Percentiles rank a stretch among this genome's conserved stretches.
Evolutionary conservation across 768 basidiomycete genomes (phyloP).

Genomic region (Daedaleopsis nitida): DNA sequence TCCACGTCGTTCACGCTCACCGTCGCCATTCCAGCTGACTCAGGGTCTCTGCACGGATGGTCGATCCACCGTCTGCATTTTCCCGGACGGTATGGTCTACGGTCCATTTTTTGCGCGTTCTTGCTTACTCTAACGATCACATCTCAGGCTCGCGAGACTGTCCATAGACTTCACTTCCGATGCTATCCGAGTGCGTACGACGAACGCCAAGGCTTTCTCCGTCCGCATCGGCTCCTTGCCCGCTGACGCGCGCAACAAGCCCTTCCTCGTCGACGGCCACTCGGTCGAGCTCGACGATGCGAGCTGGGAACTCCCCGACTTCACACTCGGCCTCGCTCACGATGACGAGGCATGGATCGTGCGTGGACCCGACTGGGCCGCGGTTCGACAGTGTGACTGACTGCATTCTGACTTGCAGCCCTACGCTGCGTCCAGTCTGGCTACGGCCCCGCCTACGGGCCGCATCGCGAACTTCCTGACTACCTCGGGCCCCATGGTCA

Average conservation of each 20-base stretch:
- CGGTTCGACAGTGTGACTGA: not conserved
- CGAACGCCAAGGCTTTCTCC: constrained; percentile 31
- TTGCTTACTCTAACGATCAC: not conserved
- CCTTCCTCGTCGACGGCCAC: constrained; percentile 12
- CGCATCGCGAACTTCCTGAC: constrained; percentile 70
- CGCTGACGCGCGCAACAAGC: not conserved
- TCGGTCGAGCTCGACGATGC: constrained; percentile 2
- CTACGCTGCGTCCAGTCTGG: constrained; percentile 6
- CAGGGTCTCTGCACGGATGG: constrained; percentile 73
- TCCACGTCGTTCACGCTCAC: constrained; percentile 65
- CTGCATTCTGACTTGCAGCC: not conserved
- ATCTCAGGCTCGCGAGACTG: constrained; percentile 41
- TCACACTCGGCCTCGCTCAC: not conserved
- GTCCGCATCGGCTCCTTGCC: constrained; percentile 8
- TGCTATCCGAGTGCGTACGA: constrained; percentile 21
- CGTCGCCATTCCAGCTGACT: constrained; percentile 66
- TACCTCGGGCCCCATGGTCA: constrained; percentile 50
- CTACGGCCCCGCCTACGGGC: constrained; percentile 37
- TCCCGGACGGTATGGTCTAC: constrained; percentile 64
- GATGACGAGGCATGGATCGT: constrained; percentile 16
- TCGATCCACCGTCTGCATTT: constrained; percentile 55
- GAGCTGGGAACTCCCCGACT: constrained; percentile 1
- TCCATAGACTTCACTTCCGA: constrained; percentile 24
- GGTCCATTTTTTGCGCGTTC: not conserved
- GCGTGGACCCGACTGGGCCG: not conserved